Evolutionary conservation across 2,329 filamentous ascomycete species (phyloP), one percentile per base, ranked within the genome.

Genomic region (Penicillium sp.): DNA sequence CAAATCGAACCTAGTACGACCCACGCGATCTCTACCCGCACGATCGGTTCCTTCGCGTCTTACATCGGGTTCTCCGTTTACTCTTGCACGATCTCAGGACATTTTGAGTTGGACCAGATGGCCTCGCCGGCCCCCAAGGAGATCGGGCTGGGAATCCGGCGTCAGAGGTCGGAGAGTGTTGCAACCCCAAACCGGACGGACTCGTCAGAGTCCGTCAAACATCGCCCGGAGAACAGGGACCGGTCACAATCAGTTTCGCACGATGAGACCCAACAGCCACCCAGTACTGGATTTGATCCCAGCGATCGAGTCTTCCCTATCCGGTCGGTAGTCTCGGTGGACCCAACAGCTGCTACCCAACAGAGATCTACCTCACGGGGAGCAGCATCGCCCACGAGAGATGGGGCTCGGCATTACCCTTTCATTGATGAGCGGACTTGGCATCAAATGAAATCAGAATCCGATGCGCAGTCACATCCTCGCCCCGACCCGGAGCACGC

Each of bases 251-350:
- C 61, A 1, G 52, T 49, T 18, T 42, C 56, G 16, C 51, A 51
- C 7, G n/a, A 54, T 11, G 43, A 59, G 18, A 31, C 16, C 18
- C 47, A 44, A 10, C 49, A 32, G 41, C 45, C 48, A 31, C 41
- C 53, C 4, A 46, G 31, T 34, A 46, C 51, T 7, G 57, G 52
- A 3, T 60, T 62, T 14, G 61, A 61, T 42, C 60, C 72, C 4
- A 68, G 75, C 44, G 81, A 92, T 64, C 82, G 88, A 50, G 88
- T 93, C 5, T 93, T 89, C 53, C 89, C 89, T n/a, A 88, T 93
- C 31, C 84, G 88, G 45, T 92, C 88, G n/a, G 86, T 90, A 41
- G 79, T 93, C 22, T 89, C 84, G 6, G 83, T 92, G 39, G 86
- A 89, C 61, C 83, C 83, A 6, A 34, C 5, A 24, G 21, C 32